Evolutionary conservation across 805 yeast genomes (phyloP), one percentile per base, ranked within the genome.

Genomic region (Cyberlindnera amylophila): DNA sequence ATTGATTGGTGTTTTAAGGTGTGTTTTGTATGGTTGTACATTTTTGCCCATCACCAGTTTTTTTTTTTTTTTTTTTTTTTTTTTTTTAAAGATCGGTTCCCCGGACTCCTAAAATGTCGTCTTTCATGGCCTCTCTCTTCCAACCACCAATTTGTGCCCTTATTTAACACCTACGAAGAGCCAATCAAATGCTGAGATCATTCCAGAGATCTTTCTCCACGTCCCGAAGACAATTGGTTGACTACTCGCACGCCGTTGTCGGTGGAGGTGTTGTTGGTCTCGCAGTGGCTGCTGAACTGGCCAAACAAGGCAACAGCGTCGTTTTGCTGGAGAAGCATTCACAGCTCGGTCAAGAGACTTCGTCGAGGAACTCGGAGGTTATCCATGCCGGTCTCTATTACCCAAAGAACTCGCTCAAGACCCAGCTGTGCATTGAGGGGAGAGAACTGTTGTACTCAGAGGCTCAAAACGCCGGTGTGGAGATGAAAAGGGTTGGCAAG

Each of bases 301-400:
- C 78, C 32, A 62, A 67, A 38, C 54, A 61, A 3, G 49, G 70
- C n/a, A 60, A 69, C 5, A 73, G 74, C 42, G 65, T 64, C 4
- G 88, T 88, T 0, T 58, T 90, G 9, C 59, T 89, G 2, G 97
- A 89, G 53, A 79, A 83, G 54, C 78, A 88, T 58, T 60, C 64
- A 1, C 68, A 69, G 28, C 59, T 79, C 37, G 96, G 96, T 1
- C 73, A 75, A 51, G 96, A 89, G 54, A 87, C 96, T 0, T 82
- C 95, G 6, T 75, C 91, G n/a, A 69, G 96, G 39, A 89, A 89
- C 66, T 85, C 95, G 2, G 97, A 90, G 57, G 97, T 90, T 19
- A 82, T 89, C 18, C 97, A 89, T 63, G 96, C 96, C 0, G 96
- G 96, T 0, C 55, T 89, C 6, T 90, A 90, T 59, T 84, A 86